Percentiles rank a stretch among this genome's conserved stretches.
Evolutionary conservation across 805 yeast genomes (phyloP).

Genomic region (Cyberlindnera veronae): DNA sequence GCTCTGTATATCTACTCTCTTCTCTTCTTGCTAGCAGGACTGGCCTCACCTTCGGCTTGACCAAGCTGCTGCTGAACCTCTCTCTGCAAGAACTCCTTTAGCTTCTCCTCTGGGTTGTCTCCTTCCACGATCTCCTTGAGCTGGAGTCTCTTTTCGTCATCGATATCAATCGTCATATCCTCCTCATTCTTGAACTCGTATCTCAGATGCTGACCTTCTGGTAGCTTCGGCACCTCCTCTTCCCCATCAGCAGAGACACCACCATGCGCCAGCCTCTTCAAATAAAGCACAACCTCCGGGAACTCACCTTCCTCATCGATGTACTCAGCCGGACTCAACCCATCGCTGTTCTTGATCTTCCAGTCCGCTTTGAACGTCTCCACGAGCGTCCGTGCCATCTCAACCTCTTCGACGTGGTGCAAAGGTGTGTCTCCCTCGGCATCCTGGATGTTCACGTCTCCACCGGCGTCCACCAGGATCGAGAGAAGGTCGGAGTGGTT

Average conservation of each 20-base stretch:
- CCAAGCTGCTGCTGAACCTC: conserved; percentile 57
- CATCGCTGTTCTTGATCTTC: conserved; percentile 63
- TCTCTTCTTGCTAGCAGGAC: conserved; percentile 36
- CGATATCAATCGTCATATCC: conserved; percentile 41
- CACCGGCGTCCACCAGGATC: conserved; percentile 56
- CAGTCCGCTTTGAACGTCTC: conserved; percentile 68
- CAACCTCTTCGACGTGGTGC: conserved; percentile 78
- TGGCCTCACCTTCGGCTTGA: conserved; percentile 13
- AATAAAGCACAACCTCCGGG: conserved; percentile 70
- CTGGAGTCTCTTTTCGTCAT: conserved; percentile 54
- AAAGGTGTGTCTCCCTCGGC: conserved; percentile 93
- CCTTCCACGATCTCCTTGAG: conserved; percentile 72
- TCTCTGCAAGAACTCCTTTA: conserved; percentile 62
- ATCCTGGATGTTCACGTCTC: conserved; percentile 80
- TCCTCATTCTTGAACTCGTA: conserved; percentile 50
- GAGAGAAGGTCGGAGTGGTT: conserved; percentile 69
- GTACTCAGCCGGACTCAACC: conserved; percentile 67
- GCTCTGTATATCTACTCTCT: conserved; percentile 20
- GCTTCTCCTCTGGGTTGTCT: conserved; percentile 76
- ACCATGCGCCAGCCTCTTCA: conserved; percentile 41
- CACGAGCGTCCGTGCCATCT: conserved; percentile 61
- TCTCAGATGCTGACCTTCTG: conserved; percentile 44
- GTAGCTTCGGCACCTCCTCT: conserved; percentile 28
- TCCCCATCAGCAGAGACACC: conserved; percentile 21
- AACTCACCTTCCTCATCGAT: conserved; percentile 83